Conservation (phyloP, 2,329 filamentous ascomycete species). For the Fusarium brachygibbosum region DNA sequence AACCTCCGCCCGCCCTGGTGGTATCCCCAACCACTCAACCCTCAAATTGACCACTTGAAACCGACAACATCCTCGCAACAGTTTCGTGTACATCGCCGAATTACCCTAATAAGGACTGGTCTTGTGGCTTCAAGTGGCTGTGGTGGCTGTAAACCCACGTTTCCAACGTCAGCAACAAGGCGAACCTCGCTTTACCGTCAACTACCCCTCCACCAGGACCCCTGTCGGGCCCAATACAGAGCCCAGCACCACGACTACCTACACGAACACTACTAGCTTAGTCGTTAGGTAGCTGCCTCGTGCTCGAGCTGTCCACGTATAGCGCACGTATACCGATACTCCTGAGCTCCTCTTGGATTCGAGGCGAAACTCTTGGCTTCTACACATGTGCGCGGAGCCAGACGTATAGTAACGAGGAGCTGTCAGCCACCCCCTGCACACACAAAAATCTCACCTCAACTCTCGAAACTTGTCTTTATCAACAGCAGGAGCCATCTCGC, state of each 20-base stretch:
- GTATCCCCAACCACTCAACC: conserved; percentile 34
- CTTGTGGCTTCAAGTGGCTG: conserved; percentile 37
- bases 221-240: conserved; percentile 38
- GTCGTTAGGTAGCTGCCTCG: conserved; percentile 42
- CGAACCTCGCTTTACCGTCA: conserved; percentile 25
- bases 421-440: conserved; percentile 36
- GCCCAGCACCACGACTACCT: conserved; percentile 38
- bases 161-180: conserved; percentile 39
- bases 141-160: conserved; percentile 35
- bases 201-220: conserved; percentile 37
- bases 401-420: conserved; percentile 16
- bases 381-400: conserved; percentile 35
- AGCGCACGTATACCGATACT: conserved; percentile 39
- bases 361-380: conserved; percentile 37
- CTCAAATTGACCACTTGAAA: conserved; percentile 33
- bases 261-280: conserved; percentile 45
- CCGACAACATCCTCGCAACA: conserved; percentile 30
- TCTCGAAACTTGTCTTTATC: conserved; percentile 32
- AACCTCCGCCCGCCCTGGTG: conserved; percentile 27
- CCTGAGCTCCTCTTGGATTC: conserved; percentile 27
- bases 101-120: conserved; percentile 27
- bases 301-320: conserved; percentile 44
- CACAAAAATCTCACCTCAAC: conserved; percentile 24
- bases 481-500: conserved; percentile 20
- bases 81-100: conserved; percentile 16